A percentile compares a stretch with the other conserved stretches of the same genome.
These are phyloP conservation scores for Lactarius sanguifluus DNA, from an alignment of 768 basidiomycete genomes.

Conservation along the genomic window DNA sequence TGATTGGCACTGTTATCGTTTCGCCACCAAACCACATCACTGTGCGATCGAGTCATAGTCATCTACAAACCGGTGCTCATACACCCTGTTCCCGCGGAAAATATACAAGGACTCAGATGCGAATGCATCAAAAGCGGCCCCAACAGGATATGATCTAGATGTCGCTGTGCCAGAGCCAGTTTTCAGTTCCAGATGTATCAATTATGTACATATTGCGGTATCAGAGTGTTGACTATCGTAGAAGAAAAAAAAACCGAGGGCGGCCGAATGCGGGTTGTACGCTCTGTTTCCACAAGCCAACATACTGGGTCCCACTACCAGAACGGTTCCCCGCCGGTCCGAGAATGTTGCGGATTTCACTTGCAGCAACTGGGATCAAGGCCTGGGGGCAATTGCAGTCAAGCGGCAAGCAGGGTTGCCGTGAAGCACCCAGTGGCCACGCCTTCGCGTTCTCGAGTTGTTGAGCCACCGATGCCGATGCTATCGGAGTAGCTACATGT, in stretches of 20 bases:
- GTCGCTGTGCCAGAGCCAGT: background rate
- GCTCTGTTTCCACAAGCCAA: background rate
- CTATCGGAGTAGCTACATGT: background rate
- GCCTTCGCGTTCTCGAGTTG: background rate
- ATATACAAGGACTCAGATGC: background rate
- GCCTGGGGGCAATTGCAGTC: background rate
- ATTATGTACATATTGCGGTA: background rate
- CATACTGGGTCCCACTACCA: background rate
- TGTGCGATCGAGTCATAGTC: background rate
- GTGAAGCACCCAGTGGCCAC: background rate
- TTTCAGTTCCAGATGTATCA: background rate
- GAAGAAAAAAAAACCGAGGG: background rate
- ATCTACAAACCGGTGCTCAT: background rate
- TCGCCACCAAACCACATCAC: background rate
- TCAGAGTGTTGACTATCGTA: background rate
- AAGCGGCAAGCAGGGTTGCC: background rate
- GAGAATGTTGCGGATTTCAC: background rate
- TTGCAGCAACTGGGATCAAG: background rate
- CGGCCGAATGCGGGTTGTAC: background rate
- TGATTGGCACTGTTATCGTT: background rate
- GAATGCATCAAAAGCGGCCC: background rate
- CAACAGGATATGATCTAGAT: background rate
- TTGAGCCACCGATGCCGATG: background rate
- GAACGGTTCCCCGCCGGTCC: background rate
- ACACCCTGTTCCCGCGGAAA: background rate